Conservation (phyloP, 305 asterid genomes). For the Fraxinus velutina region DNA sequence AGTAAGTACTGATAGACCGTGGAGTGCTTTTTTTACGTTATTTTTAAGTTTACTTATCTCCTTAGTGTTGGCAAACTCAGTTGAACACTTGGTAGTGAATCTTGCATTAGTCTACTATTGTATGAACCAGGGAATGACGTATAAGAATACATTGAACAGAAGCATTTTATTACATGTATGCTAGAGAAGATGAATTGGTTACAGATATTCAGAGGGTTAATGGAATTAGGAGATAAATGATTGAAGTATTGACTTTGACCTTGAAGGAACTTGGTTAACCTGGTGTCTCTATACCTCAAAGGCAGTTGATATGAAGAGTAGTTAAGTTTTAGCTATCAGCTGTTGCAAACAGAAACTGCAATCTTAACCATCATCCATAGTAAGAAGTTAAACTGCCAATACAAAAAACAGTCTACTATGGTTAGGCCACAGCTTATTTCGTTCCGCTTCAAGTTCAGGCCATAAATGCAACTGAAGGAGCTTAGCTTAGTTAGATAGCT, state of each 20-base stretch:
- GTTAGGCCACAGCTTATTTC: neutral
- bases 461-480: neutral
- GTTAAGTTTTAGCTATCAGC: neutral
- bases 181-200: neutral
- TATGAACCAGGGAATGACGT: neutral
- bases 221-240: neutral
- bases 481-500: neutral
- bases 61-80: neutral
- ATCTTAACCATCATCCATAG: neutral
- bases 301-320: neutral
- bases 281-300: neutral
- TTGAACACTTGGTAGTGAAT: neutral
- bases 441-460: neutral
- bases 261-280: neutral
- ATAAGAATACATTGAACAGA: neutral
- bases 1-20: constrained; percentile 34
- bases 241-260: neutral
- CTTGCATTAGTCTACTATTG: neutral
- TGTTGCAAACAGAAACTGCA: neutral
- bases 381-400: neutral
- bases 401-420: neutral
- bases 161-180: neutral
- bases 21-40: neutral
- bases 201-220: neutral
- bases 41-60: neutral